These are phyloP conservation scores for Xylariaceae sp. DNA, from an alignment of 2,329 filamentous ascomycete genomes.

Conservation along the genomic window DNA sequence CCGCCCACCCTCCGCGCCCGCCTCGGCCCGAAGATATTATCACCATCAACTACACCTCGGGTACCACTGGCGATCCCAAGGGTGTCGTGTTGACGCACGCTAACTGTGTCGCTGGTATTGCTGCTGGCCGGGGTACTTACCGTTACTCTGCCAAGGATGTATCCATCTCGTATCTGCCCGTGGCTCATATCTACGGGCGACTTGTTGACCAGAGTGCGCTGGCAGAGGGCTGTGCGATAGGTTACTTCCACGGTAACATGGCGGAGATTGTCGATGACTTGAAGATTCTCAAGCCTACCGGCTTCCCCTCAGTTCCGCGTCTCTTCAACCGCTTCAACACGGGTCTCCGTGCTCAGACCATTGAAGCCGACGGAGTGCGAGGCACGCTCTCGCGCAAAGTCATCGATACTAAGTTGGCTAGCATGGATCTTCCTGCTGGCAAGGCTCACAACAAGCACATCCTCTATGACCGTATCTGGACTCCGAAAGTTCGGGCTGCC, in stretches of 20 bases:
- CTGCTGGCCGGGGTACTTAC: slow-evolving; percentile 52
- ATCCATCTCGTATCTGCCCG: slow-evolving; percentile 79
- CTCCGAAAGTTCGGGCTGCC: slow-evolving; percentile 76
- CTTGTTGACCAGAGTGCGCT: slow-evolving; percentile 73
- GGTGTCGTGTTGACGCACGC: slow-evolving; percentile 77
- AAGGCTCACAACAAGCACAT: slow-evolving; percentile 75
- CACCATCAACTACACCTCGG: slow-evolving; percentile 89
- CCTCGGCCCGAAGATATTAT: slow-evolving; percentile 70
- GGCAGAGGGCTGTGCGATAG: slow-evolving; percentile 67
- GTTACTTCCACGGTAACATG: slow-evolving; percentile 93
- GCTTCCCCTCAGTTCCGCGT: slow-evolving; percentile 82
- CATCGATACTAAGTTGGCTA: slow-evolving; percentile 73
- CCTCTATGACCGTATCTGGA: slow-evolving; percentile 83
- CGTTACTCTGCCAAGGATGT: slow-evolving; percentile 52
- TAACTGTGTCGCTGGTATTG: slow-evolving; percentile 70
- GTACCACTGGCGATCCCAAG: slow-evolving; percentile 78
- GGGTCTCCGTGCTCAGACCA: slow-evolving; percentile 71
- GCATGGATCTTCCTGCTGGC: slow-evolving; percentile 64
- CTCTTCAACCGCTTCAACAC: slow-evolving; percentile 87
- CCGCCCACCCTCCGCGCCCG: slow-evolving; percentile 64
- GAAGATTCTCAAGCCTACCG: slow-evolving; percentile 77
- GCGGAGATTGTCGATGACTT: slow-evolving; percentile 82
- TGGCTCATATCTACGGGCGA: slow-evolving; percentile 91
- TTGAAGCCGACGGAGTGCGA: slow-evolving; percentile 73
- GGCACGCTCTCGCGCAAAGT: slow-evolving; percentile 77